A percentile compares a stretch with the other conserved stretches of the same genome.
Conservation (phyloP, 306 rosid species). For the Glycyrrhiza uralensis region DNA sequence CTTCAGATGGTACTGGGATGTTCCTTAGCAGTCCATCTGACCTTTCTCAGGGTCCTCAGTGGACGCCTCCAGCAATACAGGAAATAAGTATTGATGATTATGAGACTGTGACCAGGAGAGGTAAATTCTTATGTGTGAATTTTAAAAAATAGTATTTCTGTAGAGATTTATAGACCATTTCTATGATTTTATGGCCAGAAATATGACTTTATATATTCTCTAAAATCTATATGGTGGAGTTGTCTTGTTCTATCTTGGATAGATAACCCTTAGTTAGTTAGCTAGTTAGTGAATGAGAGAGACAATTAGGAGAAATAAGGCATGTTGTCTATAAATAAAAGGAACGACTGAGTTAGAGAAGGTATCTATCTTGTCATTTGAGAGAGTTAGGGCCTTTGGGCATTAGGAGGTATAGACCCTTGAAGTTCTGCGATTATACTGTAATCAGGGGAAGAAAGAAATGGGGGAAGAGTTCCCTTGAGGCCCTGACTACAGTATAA, state of each 20-base stretch:
- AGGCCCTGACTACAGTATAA: too few relatives aligned
- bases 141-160: background rate
- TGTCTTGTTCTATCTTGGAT: background rate
- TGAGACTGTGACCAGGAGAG: slow-evolving; percentile 58
- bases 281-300: too few relatives aligned
- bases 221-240: background rate
- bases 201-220: background rate
- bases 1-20: slow-evolving; percentile 70
- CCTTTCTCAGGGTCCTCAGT: slow-evolving; percentile 70
- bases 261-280: too few relatives aligned
- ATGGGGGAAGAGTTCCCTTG: too few relatives aligned
- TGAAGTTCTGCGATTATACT: too few relatives aligned
- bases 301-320: too few relatives aligned
- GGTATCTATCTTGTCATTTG: too few relatives aligned
- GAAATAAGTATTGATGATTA: slow-evolving; percentile 75
- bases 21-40: slow-evolving; percentile 68
- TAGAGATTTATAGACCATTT: background rate
- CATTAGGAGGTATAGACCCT: too few relatives aligned
- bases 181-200: background rate
- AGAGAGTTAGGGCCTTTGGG: too few relatives aligned
- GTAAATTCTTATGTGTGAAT: slow-evolving; percentile 34
- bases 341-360: too few relatives aligned
- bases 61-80: slow-evolving; percentile 64
- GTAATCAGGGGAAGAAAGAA: too few relatives aligned
- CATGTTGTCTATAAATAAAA: too few relatives aligned